Base-by-base conservation (phyloP, 768 basidiomycete species). In the Chalciporus pseudorubinellus region DNA sequence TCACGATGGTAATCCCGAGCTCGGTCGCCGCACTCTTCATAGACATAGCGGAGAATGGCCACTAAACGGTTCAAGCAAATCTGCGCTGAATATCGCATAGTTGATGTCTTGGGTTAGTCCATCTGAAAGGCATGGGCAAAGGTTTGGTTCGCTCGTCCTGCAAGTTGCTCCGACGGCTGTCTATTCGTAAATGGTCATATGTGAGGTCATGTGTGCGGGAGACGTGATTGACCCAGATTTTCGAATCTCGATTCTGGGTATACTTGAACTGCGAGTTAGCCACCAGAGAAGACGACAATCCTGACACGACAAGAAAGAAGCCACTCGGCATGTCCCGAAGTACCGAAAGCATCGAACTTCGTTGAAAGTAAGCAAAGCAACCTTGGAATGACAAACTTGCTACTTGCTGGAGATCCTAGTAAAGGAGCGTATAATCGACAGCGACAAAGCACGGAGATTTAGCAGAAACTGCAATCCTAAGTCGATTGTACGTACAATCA, bases 251-350 rank as follows among this genome's bases (percentile, higher is more conserved):
- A 41, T 22, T 22, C 26, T 26, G 26, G 26, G 26, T 26, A 26
- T 26, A 26, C 3, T 26, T 22, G 14, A 26, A 22, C 22, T 36
- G 40, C 8, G 21, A 16, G 16, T 14, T 10, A 53, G 51, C 46
- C 60, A 65, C 39, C 46, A 51, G 44, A 44, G 63, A 65, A 63
- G 62, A 26, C 44, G 63, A 51, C 63, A 49, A 63, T 63, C 62
- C 22, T 41, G 57, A 53, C 62, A 57, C 2, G 60, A 59, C 62
- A 53, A 16, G 33, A 16, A 57, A 44, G 39, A 38, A 53, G 39
- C 50, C 26, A 20, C 21, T 24, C 59, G 59, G 63, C 39, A 50
- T 51, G 34, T n/a, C 12, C 61, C 62, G 53, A 36, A 1, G 21
- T 3, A 24, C 9, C 26, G 26, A 26, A 26, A 26, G 26, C 7